Base-by-base conservation (phyloP, 2,329 filamentous ascomycete species). In the Daldinia sp. region DNA sequence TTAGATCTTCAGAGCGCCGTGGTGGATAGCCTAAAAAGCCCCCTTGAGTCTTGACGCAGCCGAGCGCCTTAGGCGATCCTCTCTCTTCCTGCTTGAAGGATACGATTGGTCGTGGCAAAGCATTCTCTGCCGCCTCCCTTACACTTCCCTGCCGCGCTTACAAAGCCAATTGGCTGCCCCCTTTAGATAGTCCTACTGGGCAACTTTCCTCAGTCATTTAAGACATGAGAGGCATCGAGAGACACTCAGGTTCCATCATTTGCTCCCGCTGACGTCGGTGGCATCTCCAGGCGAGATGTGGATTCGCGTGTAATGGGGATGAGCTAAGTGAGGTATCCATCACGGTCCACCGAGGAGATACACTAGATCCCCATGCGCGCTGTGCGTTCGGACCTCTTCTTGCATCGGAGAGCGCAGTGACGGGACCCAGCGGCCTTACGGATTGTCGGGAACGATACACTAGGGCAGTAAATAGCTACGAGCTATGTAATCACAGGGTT, bases 221-320 rank as follows among this genome's bases (percentile, higher is more conserved):
- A 62, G 58, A 62, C 61, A 59, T n/a, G n/a, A n/a, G n/a, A n/a
- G n/a, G n/a, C n/a, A 43, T 43, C n/a, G 13, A 43, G 39, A 43
- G 39, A 43, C 21, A 45, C 27, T 47, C 23, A 49, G 32, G 58
- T 61, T 53, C 55, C 48, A 52, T 23, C 19, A n/a, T 30, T n/a
- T n/a, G 37, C 58, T 21, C 27, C 54, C 50, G 21, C 57, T 67
- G 64, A 67, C 58, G 64, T 67, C 48, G 64, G 54, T 64, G 43
- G 54, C 15, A n/a, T 25, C 43, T 23, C 32, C 21, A 29, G 52
- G 15, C 47, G 13, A 50, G 47, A 45, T 45, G 39, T 43, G 39
- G 39, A 43, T 25, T 34, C 17, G 21, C n/a, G 15, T 25, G n/a
- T 41, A 27, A 49, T 62, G 32, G 43, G 30, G 34, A 43, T 34